Percentiles rank a stretch among this genome's conserved stretches.
Evolutionary conservation across 805 yeast species (phyloP).

Genomic region (Starmera dryadoides): DNA sequence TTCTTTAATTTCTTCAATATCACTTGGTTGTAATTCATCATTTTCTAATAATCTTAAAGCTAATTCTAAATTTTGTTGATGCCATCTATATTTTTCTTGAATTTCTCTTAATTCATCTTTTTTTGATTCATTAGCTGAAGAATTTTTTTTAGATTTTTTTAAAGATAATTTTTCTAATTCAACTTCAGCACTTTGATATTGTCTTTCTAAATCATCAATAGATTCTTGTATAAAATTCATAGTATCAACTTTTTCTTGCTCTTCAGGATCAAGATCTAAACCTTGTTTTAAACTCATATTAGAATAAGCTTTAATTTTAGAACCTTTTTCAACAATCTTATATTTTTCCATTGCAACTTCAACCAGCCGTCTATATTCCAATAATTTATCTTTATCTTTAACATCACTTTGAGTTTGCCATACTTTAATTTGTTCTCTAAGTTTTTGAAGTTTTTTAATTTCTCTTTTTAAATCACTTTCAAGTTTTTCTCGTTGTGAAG

Average conservation of each 20-base stretch:
- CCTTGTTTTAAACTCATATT: slow-evolving; percentile 81
- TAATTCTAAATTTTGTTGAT: slow-evolving; percentile 69
- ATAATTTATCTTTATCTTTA: slow-evolving; percentile 74
- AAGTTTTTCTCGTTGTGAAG: slow-evolving; percentile 84
- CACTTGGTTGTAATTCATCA: slow-evolving; percentile 69
- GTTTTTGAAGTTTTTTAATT: slow-evolving; percentile 86
- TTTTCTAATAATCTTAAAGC: slow-evolving; percentile 73
- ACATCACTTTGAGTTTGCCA: slow-evolving; percentile 90
- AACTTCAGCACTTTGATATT: slow-evolving; percentile 68
- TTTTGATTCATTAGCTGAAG: slow-evolving; percentile 42
- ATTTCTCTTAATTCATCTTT: slow-evolving; percentile 56
- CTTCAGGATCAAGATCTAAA: slow-evolving; percentile 61
- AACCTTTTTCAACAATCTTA: slow-evolving; percentile 86
- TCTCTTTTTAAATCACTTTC: slow-evolving; percentile 90
- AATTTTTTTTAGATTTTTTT: slow-evolving; percentile 51
- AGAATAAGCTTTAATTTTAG: slow-evolving; percentile 89
- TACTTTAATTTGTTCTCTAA: slow-evolving; percentile 89
- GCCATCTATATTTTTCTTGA: slow-evolving; percentile 71
- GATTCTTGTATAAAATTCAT: slow-evolving; percentile 60
- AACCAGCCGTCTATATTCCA: slow-evolving; percentile 67
- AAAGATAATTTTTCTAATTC: slow-evolving; percentile 51
- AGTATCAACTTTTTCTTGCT: slow-evolving; percentile 70
- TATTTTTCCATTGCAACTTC: slow-evolving; percentile 89
- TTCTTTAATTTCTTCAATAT: slow-evolving; percentile 70
- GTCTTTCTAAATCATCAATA: slow-evolving; percentile 75